Evolutionary conservation across 768 basidiomycete genomes (phyloP).

Genomic region (Suillus clintonianus): DNA sequence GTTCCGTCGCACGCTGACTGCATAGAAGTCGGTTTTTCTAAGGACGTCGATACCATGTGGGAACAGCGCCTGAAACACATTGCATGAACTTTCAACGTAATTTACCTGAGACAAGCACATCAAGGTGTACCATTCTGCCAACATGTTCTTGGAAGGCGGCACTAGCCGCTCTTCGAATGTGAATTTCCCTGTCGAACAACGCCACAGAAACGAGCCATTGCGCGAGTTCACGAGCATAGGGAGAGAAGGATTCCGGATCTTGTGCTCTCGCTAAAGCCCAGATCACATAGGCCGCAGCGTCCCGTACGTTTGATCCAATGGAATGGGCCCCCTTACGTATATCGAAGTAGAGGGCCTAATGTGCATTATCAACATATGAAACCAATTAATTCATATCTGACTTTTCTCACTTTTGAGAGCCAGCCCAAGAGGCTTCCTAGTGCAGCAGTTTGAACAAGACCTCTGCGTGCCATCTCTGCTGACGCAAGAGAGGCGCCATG

Average conservation of each 20-base stretch:
- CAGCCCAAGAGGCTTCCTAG: conserved; percentile 72
- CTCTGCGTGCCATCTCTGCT: conserved; percentile 89
- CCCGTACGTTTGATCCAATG: conserved; percentile 91
- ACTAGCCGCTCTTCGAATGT: conserved; percentile 93
- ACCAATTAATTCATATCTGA: conserved; percentile 5
- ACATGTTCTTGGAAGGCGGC: conserved; percentile 98
- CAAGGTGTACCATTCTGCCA: conserved; percentile 72
- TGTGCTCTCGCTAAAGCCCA: conserved; percentile 92
- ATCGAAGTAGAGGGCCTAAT: conserved; percentile 89
- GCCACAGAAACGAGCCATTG: conserved; percentile 75
- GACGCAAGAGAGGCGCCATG: conserved; percentile 92
- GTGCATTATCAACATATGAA: conserved; percentile 12
- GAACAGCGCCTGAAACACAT: conserved; percentile 68
- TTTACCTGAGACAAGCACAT: conserved; percentile 5
- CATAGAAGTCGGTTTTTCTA: conserved; percentile 91
- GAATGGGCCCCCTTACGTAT: conserved; percentile 90
- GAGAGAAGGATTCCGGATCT: conserved; percentile 54
- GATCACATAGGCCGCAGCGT: conserved; percentile 90
- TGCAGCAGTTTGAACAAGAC: conserved; percentile 58
- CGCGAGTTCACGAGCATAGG: conserved; percentile 67
- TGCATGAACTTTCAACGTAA: conserved; percentile 16
- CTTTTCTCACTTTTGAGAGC: conserved; percentile 67
- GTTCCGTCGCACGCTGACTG: conserved; percentile 81
- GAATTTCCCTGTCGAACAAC: conserved; percentile 90
- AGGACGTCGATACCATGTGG: conserved; percentile 94